Evolutionary conservation across 2,329 filamentous ascomycete genomes (phyloP), one percentile per base, ranked within the genome.

Genomic region (Incumbomyces delicatus): DNA sequence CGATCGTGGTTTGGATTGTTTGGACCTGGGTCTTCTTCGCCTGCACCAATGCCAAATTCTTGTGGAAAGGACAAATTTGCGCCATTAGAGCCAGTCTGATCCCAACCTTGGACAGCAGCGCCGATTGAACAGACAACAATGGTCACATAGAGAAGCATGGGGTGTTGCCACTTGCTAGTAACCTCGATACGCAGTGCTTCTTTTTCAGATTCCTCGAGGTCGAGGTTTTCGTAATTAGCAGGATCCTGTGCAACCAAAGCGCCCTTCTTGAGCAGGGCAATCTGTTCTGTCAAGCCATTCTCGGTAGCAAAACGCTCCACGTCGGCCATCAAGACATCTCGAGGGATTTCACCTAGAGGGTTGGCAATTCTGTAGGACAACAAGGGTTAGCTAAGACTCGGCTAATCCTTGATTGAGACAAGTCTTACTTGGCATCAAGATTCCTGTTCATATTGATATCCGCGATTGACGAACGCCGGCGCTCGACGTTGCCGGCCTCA

Each of bases 211-310:
- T 63, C 58, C 2, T 53, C 51, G 6, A 70, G 58, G 0, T 57
- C 59, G 17, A 69, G 71, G 30, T 72, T 67, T 48, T 85, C 81
- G 60, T 60, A 49, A 36, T 18, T 30, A 36, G 31, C 49, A 20
- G 53, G 56, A 29, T 58, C 45, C 40, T 67, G 57, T 7, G 59
- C 58, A 31, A 56, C 57, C 7, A 61, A 45, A 7, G 59, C 58
- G n/a, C 58, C 58, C 14, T 54, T 57, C 27, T 55, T 57, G 10
- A 60, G 47, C 22, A 59, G 46, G 12, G 66, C 64, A 0, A 61
- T 57, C 17, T 67, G 51, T 4, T 65, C 62, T 0, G 44, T 27
- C 0, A 70, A 58, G 1, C 63, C 65, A 40, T 58, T 62, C 18
- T 58, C 51, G 2, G 61, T 52, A n/a, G 65, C 60, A 41, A 70